Evolutionary conservation across 2,329 filamentous ascomycete genomes (phyloP).

Genomic region (Xylaria sp.): DNA sequence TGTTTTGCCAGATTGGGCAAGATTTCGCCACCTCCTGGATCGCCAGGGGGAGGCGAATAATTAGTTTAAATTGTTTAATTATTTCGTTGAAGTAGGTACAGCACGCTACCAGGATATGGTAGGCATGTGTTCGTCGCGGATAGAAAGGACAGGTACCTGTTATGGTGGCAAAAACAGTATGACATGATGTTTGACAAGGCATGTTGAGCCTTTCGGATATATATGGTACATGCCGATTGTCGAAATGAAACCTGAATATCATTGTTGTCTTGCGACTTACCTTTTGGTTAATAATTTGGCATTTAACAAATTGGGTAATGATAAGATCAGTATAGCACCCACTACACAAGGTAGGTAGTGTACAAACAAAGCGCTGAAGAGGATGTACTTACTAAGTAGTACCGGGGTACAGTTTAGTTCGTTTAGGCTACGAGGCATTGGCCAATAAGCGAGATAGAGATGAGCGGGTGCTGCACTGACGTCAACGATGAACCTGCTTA

Average conservation of each 20-base stretch:
- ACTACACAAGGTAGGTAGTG: not conserved
- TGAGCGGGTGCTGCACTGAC: constrained; percentile 35
- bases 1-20: not conserved
- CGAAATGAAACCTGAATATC: not conserved
- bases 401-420: not conserved
- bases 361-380: not conserved
- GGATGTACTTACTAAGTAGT: not conserved
- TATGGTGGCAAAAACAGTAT: not conserved
- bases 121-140: not conserved
- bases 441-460: not conserved
- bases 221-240: too few relatives aligned
- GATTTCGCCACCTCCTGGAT: constrained; percentile 49
- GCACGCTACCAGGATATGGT: not conserved
- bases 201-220: too few relatives aligned
- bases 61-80: constrained; percentile 6
- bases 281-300: not conserved
- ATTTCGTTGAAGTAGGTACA: constrained; percentile 7
- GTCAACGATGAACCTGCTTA: constrained; percentile 42
- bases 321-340: not conserved
- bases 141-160: not conserved
- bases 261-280: not conserved
- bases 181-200: too few relatives aligned
- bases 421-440: too few relatives aligned
- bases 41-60: constrained; percentile 47
- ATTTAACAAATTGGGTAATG: not conserved